Evolutionary conservation across 768 basidiomycete genomes (phyloP).

Genomic region (Lactifluus rugatus): DNA sequence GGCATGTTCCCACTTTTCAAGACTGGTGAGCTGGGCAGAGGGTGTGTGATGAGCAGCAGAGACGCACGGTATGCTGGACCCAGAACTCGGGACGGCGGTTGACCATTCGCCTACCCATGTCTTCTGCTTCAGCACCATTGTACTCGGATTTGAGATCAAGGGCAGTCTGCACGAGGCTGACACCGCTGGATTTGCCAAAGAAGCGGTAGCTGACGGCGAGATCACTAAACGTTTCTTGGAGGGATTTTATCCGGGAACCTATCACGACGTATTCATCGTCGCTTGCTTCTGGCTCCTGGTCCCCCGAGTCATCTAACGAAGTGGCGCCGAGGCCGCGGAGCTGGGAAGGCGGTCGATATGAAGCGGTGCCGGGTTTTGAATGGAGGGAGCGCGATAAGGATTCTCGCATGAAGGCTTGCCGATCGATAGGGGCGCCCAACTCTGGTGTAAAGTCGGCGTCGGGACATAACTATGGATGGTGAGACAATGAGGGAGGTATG

Average conservation of each 20-base stretch:
- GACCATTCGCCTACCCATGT: constrained; percentile 18
- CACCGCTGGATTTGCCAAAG: constrained; percentile 36
- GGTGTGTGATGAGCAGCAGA: neutral
- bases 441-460: constrained; percentile 53
- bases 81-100: constrained; percentile 41
- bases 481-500: neutral
- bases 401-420: constrained; percentile 27
- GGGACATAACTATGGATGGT: constrained; percentile 43
- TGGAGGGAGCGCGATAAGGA: constrained; percentile 15
- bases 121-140: constrained; percentile 19
- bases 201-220: constrained; percentile 28
- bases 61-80: constrained; percentile 37
- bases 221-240: constrained; percentile 26
- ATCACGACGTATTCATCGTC: constrained; percentile 24
- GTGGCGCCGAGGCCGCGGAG: neutral
- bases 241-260: constrained; percentile 17
- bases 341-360: neutral
- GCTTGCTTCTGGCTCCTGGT: constrained; percentile 13
- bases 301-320: neutral
- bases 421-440: constrained; percentile 38
- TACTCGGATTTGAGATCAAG: constrained; percentile 35
- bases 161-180: constrained; percentile 34
- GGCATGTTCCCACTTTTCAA: constrained; percentile 12
- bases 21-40: neutral
- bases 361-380: constrained; percentile 3